Conservation (phyloP, 2,329 filamentous ascomycete species). For the Calycina herbarum region DNA sequence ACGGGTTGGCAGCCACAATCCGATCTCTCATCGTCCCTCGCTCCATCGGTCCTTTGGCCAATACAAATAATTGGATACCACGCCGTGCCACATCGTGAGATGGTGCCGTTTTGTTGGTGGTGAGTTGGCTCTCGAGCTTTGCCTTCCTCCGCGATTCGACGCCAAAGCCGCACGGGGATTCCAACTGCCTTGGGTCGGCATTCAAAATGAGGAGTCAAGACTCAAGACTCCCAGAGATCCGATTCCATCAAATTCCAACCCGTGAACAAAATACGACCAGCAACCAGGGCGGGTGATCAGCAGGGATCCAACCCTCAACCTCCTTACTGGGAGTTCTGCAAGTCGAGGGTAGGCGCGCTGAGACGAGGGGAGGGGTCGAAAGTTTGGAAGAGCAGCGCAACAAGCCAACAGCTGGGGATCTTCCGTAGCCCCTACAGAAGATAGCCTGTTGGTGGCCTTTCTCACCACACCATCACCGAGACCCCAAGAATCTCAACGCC, state of each 20-base stretch:
- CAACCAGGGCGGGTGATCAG: conserved; percentile 1
- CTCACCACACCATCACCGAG: background rate
- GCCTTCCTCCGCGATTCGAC: background rate
- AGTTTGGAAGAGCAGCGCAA: background rate
- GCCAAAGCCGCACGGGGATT: background rate
- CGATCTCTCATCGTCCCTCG: background rate
- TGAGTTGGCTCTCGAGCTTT: background rate
- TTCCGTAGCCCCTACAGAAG: background rate
- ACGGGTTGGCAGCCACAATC: conserved; percentile 4
- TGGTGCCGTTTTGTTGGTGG: background rate
- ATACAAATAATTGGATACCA: background rate
- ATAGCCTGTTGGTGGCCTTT: conserved; percentile 5
- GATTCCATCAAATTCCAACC: background rate
- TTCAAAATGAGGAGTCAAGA: no score
- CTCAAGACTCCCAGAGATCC: background rate
- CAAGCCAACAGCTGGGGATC: background rate
- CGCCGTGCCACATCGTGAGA: conserved; percentile 3
- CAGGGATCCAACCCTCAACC: background rate
- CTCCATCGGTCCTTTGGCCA: background rate
- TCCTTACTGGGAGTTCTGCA: background rate
- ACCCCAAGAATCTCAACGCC: background rate
- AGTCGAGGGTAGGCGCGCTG: background rate
- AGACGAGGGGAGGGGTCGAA: background rate
- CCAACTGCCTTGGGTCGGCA: background rate
- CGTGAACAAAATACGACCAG: background rate